Percentiles rank a stretch among this genome's conserved stretches.
Conservation (phyloP, 345 rosid genomes). For the Euphorbia lathyris region DNA sequence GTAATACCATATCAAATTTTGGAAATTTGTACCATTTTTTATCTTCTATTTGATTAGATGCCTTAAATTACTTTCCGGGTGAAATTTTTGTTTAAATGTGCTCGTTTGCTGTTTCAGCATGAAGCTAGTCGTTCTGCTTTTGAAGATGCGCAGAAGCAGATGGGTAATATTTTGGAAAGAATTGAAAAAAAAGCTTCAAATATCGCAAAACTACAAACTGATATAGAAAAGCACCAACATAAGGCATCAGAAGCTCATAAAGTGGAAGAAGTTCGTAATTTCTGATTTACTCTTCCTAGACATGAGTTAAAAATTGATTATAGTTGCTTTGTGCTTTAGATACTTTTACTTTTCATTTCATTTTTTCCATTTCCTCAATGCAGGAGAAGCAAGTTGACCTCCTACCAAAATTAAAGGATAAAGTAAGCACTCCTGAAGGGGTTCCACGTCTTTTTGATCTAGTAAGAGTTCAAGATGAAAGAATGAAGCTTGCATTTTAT, state of each 20-base stretch:
- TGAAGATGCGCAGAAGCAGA: slow-evolving; percentile 74
- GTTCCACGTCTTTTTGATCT: slow-evolving; percentile 93
- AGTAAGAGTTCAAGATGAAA: slow-evolving; percentile 77
- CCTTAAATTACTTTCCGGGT: no score
- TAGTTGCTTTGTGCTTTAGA: background rate
- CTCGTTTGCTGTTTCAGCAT: slow-evolving; percentile 53
- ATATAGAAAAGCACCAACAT: slow-evolving; percentile 54
- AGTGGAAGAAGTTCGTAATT: slow-evolving; percentile 60
- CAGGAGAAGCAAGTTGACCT: slow-evolving; percentile 85
- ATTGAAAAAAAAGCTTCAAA: slow-evolving; percentile 43
- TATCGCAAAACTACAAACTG: slow-evolving; percentile 43
- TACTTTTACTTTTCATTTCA: slow-evolving; percentile 10
- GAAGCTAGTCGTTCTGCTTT: slow-evolving; percentile 73
- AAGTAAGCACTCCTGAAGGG: slow-evolving; percentile 75
- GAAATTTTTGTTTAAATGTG: no score
- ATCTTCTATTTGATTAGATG: no score
- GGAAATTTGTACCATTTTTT: no score
- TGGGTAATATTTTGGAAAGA: slow-evolving; percentile 52
- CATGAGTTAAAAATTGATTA: background rate
- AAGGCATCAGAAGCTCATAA: slow-evolving; percentile 69
- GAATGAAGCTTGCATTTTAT: slow-evolving; percentile 90
- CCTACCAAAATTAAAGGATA: slow-evolving; percentile 57
- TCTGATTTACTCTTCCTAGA: slow-evolving; percentile 11
- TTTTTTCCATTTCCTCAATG: slow-evolving; percentile 20
- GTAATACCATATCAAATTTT: no score